Evolutionary conservation across 169 alveolate genomes (phyloP), one percentile per base, ranked within the genome.

Genomic region (Cystoisospora suis): DNA sequence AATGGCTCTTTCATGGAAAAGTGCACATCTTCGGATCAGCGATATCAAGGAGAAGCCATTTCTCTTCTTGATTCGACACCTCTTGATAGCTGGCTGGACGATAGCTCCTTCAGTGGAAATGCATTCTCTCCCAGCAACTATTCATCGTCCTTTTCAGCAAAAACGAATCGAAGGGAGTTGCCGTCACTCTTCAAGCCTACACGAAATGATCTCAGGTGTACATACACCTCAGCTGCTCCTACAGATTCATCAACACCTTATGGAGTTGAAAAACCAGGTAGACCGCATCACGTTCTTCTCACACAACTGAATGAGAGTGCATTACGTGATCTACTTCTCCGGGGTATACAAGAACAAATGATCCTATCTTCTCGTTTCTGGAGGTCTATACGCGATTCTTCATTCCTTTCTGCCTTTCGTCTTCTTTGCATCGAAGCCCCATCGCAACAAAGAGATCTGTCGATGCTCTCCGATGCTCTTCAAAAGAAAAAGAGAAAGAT

Each of bases 41-140:
- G n/a, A n/a, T n/a, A n/a, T n/a, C n/a, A n/a, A n/a, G n/a, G n/a
- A n/a, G n/a, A n/a, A n/a, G n/a, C n/a, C n/a, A n/a, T n/a, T 5
- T 40, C 32, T 15, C 56, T 72, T 29, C 83, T 72, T 38, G 34
- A 38, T 0, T 46, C 83, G 12, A 72, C 83, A 5, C 83, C 83
- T 38, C 83, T 72, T 23, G 83, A 72, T 56, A 72, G 58, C 5
- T 72, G 83, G 83, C 6, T 40, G 32, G 83, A 40, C 56, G 83
- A 15, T 53, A 53, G 65, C 65, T 15, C 65, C 65, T 12, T 12
- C 23, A 53, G 65, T 23, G n/a, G n/a, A n/a, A n/a, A n/a, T n/a
- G n/a, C n/a, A n/a, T n/a, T n/a, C n/a, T n/a, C n/a, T n/a, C n/a
- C n/a, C n/a, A n/a, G n/a, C n/a, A n/a, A n/a, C n/a, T n/a, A n/a